Conservation (phyloP, 345 rosid genomes). For the Litchi chinensis region DNA sequence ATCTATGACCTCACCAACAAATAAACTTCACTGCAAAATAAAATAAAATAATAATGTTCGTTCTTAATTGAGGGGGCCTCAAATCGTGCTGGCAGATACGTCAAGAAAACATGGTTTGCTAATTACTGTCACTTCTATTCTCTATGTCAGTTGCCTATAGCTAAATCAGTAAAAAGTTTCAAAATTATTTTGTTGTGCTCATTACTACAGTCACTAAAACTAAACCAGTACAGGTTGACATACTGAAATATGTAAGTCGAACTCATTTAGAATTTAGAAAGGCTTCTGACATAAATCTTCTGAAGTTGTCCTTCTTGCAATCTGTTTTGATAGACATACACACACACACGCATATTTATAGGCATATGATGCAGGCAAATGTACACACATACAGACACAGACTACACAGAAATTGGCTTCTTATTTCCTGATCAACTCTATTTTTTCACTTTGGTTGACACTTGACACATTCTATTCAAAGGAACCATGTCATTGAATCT, state of each 20-base stretch:
- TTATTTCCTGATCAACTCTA: background rate
- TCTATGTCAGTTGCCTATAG: background rate
- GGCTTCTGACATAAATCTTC: background rate
- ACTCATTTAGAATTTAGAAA: background rate
- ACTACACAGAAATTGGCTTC: background rate
- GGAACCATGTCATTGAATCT: background rate
- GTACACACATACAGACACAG: background rate
- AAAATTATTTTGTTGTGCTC: background rate
- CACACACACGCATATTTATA: background rate
- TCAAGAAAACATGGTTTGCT: background rate
- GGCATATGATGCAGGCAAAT: background rate
- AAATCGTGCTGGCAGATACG: background rate
- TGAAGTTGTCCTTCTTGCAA: background rate
- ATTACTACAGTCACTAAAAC: background rate
- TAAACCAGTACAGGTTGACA: background rate
- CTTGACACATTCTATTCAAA: background rate
- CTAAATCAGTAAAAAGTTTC: background rate
- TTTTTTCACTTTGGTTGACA: background rate
- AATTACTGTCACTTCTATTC: background rate
- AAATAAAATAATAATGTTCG: background rate
- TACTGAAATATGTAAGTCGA: background rate
- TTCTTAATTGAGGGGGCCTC: too few species aligned
- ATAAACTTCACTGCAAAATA: background rate
- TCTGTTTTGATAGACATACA: background rate
- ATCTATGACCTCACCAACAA: background rate